Evolutionary conservation across 306 rosid genomes (phyloP).

Genomic region (Pyrus pyrifolia): DNA sequence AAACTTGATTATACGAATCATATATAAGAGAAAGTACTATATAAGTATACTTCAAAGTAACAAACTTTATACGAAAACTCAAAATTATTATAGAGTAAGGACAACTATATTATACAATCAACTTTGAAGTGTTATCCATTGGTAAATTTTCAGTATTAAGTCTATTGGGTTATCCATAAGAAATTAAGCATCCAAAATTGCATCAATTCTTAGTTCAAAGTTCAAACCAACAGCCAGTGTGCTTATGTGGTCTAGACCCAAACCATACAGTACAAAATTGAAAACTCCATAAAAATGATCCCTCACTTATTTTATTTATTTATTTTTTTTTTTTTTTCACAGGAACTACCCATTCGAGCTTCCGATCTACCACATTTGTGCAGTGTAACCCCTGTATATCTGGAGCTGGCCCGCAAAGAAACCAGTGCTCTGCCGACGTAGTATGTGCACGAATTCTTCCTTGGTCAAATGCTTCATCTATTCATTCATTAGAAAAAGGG

Average conservation of each 20-base stretch:
- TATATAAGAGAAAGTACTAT: not conserved
- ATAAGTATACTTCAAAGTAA: not conserved
- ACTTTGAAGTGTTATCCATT: not conserved
- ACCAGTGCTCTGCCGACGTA: conserved; percentile 96
- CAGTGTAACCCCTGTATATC: conserved; percentile 88
- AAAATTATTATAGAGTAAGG: not conserved
- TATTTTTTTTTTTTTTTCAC: conserved; percentile 30
- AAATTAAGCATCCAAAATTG: conserved; percentile 11
- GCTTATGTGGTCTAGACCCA: conserved; percentile 22
- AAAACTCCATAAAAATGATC: conserved; percentile 28
- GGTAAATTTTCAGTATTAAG: no score
- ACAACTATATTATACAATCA: not conserved
- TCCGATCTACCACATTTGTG: conserved; percentile 99
- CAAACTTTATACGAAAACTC: not conserved
- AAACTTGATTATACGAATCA: not conserved
- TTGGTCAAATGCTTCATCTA: conserved; percentile 80
- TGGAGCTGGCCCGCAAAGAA: conserved; percentile 91
- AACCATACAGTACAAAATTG: not conserved
- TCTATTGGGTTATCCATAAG: no score
- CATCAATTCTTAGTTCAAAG: conserved; percentile 20
- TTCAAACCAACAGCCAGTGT: conserved; percentile 16
- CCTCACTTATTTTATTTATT: conserved; percentile 91
- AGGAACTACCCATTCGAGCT: conserved; percentile 99
- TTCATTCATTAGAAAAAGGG: conserved; percentile 1
- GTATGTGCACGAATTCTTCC: conserved; percentile 94